Evolutionary conservation across 1,284 basidiomycete species (phyloP).

Genomic region (Puccinia triticina): DNA sequence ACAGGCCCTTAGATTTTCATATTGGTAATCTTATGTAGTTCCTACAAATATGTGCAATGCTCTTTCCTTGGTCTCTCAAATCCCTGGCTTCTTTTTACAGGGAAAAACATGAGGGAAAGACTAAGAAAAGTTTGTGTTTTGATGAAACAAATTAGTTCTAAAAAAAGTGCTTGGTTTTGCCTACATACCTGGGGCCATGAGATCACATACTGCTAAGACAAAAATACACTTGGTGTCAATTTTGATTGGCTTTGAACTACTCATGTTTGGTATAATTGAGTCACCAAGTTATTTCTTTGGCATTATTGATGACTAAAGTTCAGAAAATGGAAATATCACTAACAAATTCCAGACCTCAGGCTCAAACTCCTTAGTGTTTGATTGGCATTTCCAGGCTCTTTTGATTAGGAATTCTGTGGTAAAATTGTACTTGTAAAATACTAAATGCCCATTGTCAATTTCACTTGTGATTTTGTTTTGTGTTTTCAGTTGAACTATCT

Average conservation of each 20-base stretch:
- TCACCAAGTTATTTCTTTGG: background rate
- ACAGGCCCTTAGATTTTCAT: too few species aligned
- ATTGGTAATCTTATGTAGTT: constrained; percentile 37
- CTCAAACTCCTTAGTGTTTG: constrained; percentile 26
- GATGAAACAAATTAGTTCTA: background rate
- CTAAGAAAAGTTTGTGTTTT: background rate
- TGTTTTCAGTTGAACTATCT: constrained; percentile 36
- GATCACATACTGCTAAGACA: constrained; percentile 40
- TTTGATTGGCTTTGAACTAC: constrained; percentile 22
- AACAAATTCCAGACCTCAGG: constrained; percentile 50
- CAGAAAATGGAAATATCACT: background rate
- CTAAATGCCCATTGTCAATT: constrained; percentile 35
- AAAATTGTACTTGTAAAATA: constrained; percentile 41
- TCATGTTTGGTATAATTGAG: background rate
- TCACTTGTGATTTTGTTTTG: constrained; percentile 31
- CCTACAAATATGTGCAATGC: constrained; percentile 33
- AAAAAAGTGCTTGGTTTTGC: background rate
- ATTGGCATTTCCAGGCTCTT: constrained; percentile 44
- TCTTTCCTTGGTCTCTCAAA: constrained; percentile 18
- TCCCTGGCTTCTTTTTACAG: constrained; percentile 13
- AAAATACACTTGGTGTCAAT: constrained; percentile 29
- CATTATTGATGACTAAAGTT: too few species aligned
- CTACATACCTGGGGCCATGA: constrained; percentile 20
- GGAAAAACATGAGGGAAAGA: background rate
- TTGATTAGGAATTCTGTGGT: constrained; percentile 25